A percentile compares a stretch with the other conserved stretches of the same genome.
Evolutionary conservation across 2,329 filamentous ascomycete genomes (phyloP).

Genomic region (Exophiala calicioides): DNA sequence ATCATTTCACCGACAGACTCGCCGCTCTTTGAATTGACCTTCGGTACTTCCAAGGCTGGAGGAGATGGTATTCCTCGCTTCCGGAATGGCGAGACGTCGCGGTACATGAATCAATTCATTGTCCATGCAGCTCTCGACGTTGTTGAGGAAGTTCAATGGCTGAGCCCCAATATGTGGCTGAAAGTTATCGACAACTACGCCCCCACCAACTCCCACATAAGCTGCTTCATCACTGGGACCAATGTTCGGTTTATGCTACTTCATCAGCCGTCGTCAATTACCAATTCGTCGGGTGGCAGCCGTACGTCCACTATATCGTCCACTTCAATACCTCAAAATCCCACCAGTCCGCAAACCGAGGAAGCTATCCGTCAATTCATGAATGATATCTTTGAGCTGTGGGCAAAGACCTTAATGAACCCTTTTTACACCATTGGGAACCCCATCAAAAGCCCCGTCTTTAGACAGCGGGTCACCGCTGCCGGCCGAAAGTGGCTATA

Average conservation of each 20-base stretch:
- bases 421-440: conserved; percentile 89
- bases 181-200: conserved; percentile 97
- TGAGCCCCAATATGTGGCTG: conserved; percentile 83
- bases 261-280: conserved; percentile 69
- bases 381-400: conserved; percentile 91
- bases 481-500: conserved; percentile 91
- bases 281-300: conserved; percentile 33
- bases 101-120: conserved; percentile 96
- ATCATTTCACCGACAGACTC: conserved; percentile 95
- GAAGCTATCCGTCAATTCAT: conserved; percentile 96
- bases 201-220: conserved; percentile 78
- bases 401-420: conserved; percentile 96
- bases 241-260: conserved; percentile 94
- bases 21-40: conserved; percentile 94
- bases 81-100: conserved; percentile 70
- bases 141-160: conserved; percentile 96
- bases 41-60: conserved; percentile 93
- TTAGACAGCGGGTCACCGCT: conserved; percentile 76
- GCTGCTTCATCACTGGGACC: conserved; percentile 87
- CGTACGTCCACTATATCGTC: conserved; percentile 47
- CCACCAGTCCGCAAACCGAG: conserved; percentile 85
- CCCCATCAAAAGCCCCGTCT: conserved; percentile 83
- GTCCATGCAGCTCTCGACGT: conserved; percentile 92
- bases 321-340: conserved; percentile 78
- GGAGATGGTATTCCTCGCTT: conserved; percentile 91